Evolutionary conservation across 192 early-diverging fungal species (phyloP), one percentile per base, ranked within the genome.

Genomic region (Funneliformis mosseae): DNA sequence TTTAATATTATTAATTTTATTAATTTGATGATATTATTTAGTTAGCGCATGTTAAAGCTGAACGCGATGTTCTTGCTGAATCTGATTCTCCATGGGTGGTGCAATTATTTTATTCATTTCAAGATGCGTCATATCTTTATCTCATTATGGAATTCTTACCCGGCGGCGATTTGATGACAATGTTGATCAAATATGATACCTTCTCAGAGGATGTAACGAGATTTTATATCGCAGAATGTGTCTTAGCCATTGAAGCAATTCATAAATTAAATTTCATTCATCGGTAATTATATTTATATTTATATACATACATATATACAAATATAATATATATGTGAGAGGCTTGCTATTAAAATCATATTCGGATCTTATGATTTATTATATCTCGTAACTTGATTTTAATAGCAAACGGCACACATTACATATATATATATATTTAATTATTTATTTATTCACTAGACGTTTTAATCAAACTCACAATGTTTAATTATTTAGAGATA

Each of bases 81-180:
- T 95, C 96, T 5, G 92, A 95, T 81, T 97, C 97, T 16, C 93
- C 93, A 55, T 99, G 97, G 97, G 96, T 99, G 5, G 97, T 99
- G 8, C 97, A 97, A 82, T 89, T 99, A 50, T 99, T 95, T 83
- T 99, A 96, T 84, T 99, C 97, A 28, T 99, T 99, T 87, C 98
- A 99, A 87, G 97, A 98, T 82, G 78, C 92, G 18, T 87, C 91
- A 72, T 96, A 96, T 83, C 89, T 99, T 48, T 99, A 99, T 82
- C 87, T 99, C 73, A 96, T 99, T 84, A 99, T 99, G 98, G 98
- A 99, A 89, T 99, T 98, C 75, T 85, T 97, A 77, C 97, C 98
- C 0, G 98, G 98, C 55, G 98, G 98, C 62, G 98, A 99, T 86
- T 88, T 99, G 90, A 99, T 99, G 97, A 97, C 96, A 14, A 96